Percentiles rank a stretch among this genome's conserved stretches.
Conservation (phyloP, 1,284 basidiomycete genomes). For the Wallemia hederae region DNA sequence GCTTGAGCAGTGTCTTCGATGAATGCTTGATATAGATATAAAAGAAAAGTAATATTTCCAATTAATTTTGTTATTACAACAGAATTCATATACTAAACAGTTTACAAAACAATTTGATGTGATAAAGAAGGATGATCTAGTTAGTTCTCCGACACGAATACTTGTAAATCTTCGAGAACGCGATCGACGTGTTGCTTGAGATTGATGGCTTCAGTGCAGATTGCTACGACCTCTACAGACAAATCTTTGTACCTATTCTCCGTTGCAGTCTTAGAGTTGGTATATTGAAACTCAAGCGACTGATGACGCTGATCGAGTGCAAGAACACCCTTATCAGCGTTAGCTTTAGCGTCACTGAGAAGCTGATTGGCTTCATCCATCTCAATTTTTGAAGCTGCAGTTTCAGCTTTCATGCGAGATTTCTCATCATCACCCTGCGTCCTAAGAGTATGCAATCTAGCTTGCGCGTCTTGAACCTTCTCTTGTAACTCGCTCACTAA, state of each 20-base stretch:
- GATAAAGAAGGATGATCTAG: constrained; percentile 4
- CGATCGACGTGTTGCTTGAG: constrained; percentile 45
- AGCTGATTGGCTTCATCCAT: constrained; percentile 29
- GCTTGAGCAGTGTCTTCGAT: too few relatives aligned
- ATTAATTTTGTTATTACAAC: not conserved
- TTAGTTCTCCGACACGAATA: constrained; percentile 29
- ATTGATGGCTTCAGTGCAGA: constrained; percentile 40
- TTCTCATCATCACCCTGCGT: constrained; percentile 48
- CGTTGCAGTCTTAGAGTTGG: not conserved
- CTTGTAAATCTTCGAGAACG: constrained; percentile 31
- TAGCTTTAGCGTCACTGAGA: constrained; percentile 41
- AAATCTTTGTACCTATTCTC: not conserved
- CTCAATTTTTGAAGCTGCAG: constrained; percentile 22
- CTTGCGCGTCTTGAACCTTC: constrained; percentile 28
- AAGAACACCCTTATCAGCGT: constrained; percentile 24
- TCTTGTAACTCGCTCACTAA: constrained; percentile 22
- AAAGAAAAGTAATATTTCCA: not conserved
- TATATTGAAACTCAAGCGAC: constrained; percentile 23
- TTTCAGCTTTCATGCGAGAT: not conserved
- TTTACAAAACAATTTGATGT: not conserved
- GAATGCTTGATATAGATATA: not conserved
- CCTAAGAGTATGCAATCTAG: constrained; percentile 11
- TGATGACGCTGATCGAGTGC: constrained; percentile 45
- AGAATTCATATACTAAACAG: not conserved
- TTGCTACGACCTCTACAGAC: constrained; percentile 11